Percentiles rank a stretch among this genome's conserved stretches.
These are phyloP conservation scores for Pulveroboletus sp. DNA, from an alignment of 768 basidiomycete genomes.

Conservation along the genomic window DNA sequence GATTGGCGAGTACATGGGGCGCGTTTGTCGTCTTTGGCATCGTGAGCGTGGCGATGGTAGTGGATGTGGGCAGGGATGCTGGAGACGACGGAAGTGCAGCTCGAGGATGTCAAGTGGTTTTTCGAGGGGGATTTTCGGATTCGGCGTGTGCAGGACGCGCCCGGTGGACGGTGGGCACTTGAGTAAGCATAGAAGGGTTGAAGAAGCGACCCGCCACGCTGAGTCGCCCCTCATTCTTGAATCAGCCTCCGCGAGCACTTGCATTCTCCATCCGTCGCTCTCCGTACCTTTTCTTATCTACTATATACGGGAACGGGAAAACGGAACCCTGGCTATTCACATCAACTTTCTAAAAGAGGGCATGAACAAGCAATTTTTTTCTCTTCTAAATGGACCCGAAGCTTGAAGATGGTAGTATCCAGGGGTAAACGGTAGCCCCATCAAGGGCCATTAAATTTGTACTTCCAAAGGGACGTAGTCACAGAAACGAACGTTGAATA, in stretches of 20 bases:
- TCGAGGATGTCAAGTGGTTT: conserved; percentile 36
- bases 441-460: not conserved
- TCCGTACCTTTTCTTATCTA: no score
- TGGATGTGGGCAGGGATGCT: conserved; percentile 34
- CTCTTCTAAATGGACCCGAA: no score
- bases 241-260: no score
- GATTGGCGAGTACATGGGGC: conserved; percentile 31
- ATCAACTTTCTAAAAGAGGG: no score
- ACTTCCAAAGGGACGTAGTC: not conserved
- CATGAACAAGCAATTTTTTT: no score
- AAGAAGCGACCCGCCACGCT: no score
- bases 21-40: conserved; percentile 33
- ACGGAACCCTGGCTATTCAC: no score
- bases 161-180: conserved; percentile 27
- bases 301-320: no score
- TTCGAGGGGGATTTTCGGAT: conserved; percentile 31
- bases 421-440: not conserved
- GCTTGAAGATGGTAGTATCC: conserved; percentile 3
- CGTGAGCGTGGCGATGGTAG: conserved; percentile 26
- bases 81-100: conserved; percentile 36
- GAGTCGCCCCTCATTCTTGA: no score
- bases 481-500: conserved; percentile 10
- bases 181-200: conserved; percentile 24
- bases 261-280: no score
- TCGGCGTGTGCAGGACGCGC: conserved; percentile 31